Evolutionary conservation across 768 basidiomycete genomes (phyloP), one percentile per base, ranked within the genome.

Genomic region (Tremella fuciformis): DNA sequence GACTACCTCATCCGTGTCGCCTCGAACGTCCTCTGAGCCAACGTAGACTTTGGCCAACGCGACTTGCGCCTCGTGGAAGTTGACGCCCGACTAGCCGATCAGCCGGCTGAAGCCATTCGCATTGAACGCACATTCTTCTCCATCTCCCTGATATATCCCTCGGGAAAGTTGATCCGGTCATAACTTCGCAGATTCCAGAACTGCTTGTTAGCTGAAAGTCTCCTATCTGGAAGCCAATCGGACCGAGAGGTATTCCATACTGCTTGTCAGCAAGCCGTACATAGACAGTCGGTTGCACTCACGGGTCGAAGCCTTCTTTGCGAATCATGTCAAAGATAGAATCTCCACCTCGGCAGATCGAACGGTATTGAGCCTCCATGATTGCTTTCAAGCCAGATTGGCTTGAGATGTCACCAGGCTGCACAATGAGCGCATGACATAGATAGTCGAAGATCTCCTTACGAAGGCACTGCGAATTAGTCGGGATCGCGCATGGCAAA

Each of bases 141-240:
- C 82, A 88, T 88, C 64, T 83, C 64, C 51, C 80, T 75, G 73
- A 94, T 87, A 68, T 85, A 74, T 13, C 79, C 76, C 44, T 71
- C 80, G 79, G 73, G 76, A 34, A 56, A 66, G 69, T 91, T 92
- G 70, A 93, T 89, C 22, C 92, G 82, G 71, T 97, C 93, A 73
- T 93, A 99, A 0, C 86, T 80, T 26, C 96, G 84, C 22, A 99
- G 81, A 78, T 98, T 91, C 79, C 89, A 97, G 82, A 96, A 91
- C 11, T 71, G 24, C 8, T 2, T 16, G 48, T 67, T 49, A 64
- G 70, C 53, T 47, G 3, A 25, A 18, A 16, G 3, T 9, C 38
- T 13, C 92, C 19, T 16, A 53, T 62, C 61, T 52, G 63, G 67
- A 11, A 11, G 29, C 4, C 4, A 6, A 15, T n/a, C 42, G n/a